A percentile compares a stretch with the other conserved stretches of the same genome.
phyloP scores from a whole-genome alignment of 2,329 filamentous ascomycete genomes.

The Drechmeria coniospora region DNA sequence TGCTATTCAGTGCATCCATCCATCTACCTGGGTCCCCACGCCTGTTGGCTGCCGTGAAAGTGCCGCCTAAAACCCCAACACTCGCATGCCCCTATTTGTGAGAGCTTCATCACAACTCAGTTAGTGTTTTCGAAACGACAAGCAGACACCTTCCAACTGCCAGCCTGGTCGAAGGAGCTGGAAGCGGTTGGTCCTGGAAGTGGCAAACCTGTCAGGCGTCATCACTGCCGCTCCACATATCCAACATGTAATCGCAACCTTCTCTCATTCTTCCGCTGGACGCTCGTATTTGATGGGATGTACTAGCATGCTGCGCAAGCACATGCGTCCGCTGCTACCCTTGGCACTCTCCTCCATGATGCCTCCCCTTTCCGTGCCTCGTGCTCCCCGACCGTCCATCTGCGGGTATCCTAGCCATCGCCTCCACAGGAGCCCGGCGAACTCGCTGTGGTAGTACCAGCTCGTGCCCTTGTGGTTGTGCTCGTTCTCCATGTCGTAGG shows the following conservation, averaged over 20 bases:
- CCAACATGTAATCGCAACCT: background rate
- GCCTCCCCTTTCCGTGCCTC: conserved; percentile 33
- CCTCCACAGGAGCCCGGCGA: conserved; percentile 62
- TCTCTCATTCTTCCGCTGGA: conserved; percentile 22
- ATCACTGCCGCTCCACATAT: too few relatives aligned
- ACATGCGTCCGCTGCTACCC: conserved; percentile 49
- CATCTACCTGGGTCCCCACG: too few relatives aligned
- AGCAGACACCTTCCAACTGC: too few relatives aligned
- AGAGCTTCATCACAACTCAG: too few relatives aligned
- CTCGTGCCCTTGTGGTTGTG: conserved; percentile 70
- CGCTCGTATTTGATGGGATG: conserved; percentile 64
- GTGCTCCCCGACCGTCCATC: conserved; percentile 32
- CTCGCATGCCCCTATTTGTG: too few relatives aligned
- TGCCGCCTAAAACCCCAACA: too few relatives aligned
- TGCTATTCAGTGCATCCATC: too few relatives aligned
- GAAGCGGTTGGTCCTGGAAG: too few relatives aligned
- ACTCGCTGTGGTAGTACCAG: conserved; percentile 75
- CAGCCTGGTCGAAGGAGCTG: too few relatives aligned
- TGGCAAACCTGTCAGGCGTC: too few relatives aligned
- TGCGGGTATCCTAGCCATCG: conserved; percentile 55
- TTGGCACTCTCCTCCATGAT: conserved; percentile 31
- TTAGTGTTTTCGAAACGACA: too few relatives aligned
- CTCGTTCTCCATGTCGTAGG: conserved; percentile 56
- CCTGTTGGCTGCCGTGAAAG: too few relatives aligned
- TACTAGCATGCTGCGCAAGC: conserved; percentile 62